Evolutionary conservation across 495 filamentous ascomycete species (phyloP), one percentile per base, ranked within the genome.

Genomic region (Geoglossum glabrum): DNA sequence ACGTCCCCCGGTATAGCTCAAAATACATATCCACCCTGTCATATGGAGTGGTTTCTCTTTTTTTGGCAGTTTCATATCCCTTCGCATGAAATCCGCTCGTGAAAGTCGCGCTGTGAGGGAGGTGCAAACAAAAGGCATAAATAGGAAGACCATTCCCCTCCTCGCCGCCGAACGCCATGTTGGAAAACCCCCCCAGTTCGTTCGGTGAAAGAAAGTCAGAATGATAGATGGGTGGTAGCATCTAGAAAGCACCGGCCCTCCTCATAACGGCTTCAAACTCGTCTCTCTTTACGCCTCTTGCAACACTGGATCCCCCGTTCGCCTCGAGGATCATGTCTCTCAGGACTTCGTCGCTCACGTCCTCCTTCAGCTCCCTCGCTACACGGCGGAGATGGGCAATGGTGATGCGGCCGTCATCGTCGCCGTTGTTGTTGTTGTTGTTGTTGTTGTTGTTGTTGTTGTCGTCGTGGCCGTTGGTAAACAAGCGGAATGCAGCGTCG

Each of bases 311-410:
- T 3, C 86, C 87, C 0, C 84, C 88, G 68, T 90, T 94, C 61
- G 87, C 92, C 73, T 96, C 92, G 40, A 84, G 66, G 47, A 98
- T 81, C 92, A 98, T 98, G 74, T 95, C 87, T 69, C 74, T 77
- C 62, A 98, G 69, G 66, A 94, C 63, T 23, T 85, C 78, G 63
- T 96, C 92, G 19, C 75, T 76, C 31, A 95, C 81, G 0, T 45
- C 38, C 19, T 49, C 56, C 21, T 45, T 58, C 64, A 98, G 68
- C 60, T 87, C 79, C 63, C 76, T 80, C 56, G 90, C 90, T 56
- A 97, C 81, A 64, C 85, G 74, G 67, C 76, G 79, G 66, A 98
- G 70, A 66, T 90, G 79, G 23, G 71, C 71, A 51, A 97, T 61
- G 11, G 83, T 90, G 61, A 98, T 93, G 8, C 75, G 74, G 1